Evolutionary conservation across 768 basidiomycete species (phyloP), one percentile per base, ranked within the genome.

Genomic region (Leucosporidium yakuticum): DNA sequence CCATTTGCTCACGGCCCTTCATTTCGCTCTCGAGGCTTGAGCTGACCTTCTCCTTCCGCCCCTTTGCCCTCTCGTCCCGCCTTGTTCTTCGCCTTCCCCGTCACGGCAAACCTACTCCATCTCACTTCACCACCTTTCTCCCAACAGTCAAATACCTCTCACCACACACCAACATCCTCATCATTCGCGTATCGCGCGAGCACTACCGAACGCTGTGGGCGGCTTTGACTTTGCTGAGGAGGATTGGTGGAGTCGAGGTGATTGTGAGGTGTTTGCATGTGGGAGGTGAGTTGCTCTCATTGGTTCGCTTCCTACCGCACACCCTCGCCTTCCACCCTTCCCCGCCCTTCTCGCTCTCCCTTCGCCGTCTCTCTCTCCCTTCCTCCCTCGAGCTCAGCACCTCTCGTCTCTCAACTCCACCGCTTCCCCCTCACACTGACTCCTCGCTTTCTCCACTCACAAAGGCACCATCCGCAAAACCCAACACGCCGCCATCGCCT

Each of bases 121-220:
- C 39, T 15, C 11, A 9, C 39, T 23, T 56, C 7, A 15, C 14
- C 34, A n/a, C n/a, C n/a, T n/a, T n/a, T n/a, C n/a, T n/a, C n/a
- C n/a, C n/a, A 31, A 21, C 66, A 76, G 75, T 76, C 65, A 76
- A 76, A 48, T 76, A 76, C 60, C 58, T 71, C 29, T 73, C 71
- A 2, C 72, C 74, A 0, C 29, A 51, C 17, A 76, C 73, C n/a
- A 48, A 55, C 32, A 65, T 74, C 21, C 19, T 70, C 36, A 76
- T 76, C 62, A 20, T 76, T 15, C 64, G 75, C 25, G 69, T 71
- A 39, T 61, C 73, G 20, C 31, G 75, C 4, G 69, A 72, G 23
- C 72, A 72, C 65, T 56, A 64, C 47, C 63, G 56, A 17, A 73
- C 68, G 1, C 65, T 76, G 25, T 74, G 73, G 71, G 73, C 70